These are phyloP conservation scores for Fusarium sp. DNA, from an alignment of 2,329 filamentous ascomycete species.

Conservation along the genomic window DNA sequence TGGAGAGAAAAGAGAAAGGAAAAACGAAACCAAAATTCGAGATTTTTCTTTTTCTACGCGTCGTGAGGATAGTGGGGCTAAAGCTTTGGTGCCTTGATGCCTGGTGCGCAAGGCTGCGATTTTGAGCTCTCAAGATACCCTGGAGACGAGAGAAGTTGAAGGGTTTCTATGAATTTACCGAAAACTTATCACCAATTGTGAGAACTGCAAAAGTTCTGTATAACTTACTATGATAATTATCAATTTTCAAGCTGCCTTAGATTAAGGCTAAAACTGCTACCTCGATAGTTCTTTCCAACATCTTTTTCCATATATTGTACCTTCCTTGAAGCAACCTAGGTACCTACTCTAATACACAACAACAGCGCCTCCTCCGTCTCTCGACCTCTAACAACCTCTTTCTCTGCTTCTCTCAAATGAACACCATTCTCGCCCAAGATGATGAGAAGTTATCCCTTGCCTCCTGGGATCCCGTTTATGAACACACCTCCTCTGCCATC, in stretches of 20 bases:
- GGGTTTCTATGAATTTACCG: too few species aligned
- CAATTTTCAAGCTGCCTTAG: background rate
- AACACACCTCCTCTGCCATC: background rate
- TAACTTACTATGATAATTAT: background rate
- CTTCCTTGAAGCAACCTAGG: background rate
- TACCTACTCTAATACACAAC: background rate
- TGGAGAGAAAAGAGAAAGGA: constrained; percentile 39
- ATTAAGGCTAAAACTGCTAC: background rate
- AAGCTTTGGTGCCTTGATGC: constrained; percentile 19
- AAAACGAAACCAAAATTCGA: constrained; percentile 17
- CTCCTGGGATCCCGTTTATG: background rate
- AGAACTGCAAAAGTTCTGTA: background rate
- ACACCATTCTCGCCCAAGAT: rapidly evolving
- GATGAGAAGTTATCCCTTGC: background rate
- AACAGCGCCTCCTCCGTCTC: background rate
- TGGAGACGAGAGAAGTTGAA: background rate
- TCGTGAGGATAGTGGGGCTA: constrained; percentile 32
- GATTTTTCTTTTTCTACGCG: constrained; percentile 31
- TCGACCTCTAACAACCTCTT: background rate
- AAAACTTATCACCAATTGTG: too few species aligned
- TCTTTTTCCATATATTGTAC: background rate
- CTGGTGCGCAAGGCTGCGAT: constrained; percentile 28
- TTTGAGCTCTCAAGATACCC: background rate
- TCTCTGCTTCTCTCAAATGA: background rate
- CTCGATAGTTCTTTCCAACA: background rate